These are phyloP conservation scores for Penicillium sp. DNA, from an alignment of 2,329 filamentous ascomycete genomes.

Conservation along the genomic window DNA sequence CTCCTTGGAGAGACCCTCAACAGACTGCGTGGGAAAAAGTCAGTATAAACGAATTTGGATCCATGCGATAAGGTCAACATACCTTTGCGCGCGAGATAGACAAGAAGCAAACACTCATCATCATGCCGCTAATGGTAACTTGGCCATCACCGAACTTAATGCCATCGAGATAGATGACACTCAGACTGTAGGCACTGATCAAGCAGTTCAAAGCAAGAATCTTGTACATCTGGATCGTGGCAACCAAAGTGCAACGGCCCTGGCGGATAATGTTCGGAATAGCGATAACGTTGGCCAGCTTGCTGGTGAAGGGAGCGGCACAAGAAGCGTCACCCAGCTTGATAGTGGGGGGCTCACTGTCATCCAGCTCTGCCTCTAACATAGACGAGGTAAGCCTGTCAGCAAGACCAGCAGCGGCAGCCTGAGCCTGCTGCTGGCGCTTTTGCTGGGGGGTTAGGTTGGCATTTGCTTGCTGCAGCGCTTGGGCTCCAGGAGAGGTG, in stretches of 20 bases:
- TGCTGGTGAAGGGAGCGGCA: conserved; percentile 95
- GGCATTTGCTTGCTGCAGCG: conserved; percentile 53
- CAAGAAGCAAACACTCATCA: conserved; percentile 99
- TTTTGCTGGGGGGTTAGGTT: conserved; percentile 55
- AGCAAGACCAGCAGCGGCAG: conserved; percentile 75
- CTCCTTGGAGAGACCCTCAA: conserved; percentile 94
- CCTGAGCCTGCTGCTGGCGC: conserved; percentile 59
- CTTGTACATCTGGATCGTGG: conserved; percentile 99
- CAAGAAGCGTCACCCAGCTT: conserved; percentile 98
- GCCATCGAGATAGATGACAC: conserved; percentile 92
- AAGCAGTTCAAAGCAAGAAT: conserved; percentile 96
- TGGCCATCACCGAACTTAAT: conserved; percentile 99
- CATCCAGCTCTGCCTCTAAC: conserved; percentile 87
- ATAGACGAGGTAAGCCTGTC: conserved; percentile 84
- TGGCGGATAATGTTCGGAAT: conserved; percentile 98
- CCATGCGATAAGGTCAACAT: conserved; percentile 22
- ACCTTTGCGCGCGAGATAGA: conserved; percentile 95
- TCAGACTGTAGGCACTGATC: conserved; percentile 96
- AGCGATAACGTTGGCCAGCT: conserved; percentile 93
- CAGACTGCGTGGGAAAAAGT: conserved; percentile 56
- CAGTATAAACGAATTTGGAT: conserved; percentile 6
- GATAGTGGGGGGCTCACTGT: conserved; percentile 89
- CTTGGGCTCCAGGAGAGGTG: conserved; percentile 66
- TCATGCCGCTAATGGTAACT: conserved; percentile 98
- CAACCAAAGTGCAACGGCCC: conserved; percentile 94